Conservation (phyloP, 164 flowering plant genomes). For the Tinospora cordifolia region DNA sequence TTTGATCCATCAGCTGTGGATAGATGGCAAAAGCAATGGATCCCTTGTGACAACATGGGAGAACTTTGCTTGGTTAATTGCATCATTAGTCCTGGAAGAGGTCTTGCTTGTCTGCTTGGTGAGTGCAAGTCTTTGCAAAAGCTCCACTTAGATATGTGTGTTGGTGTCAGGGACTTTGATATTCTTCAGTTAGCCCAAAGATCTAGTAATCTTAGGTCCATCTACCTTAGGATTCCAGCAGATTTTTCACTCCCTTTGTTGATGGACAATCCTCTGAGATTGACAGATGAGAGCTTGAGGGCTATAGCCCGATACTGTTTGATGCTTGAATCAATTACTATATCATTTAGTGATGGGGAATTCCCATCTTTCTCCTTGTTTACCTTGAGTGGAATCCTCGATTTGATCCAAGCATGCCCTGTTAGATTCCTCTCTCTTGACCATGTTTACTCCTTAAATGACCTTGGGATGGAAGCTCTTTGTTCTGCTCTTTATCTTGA, state of each 20-base stretch:
- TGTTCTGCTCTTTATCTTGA: slow-evolving; percentile 55
- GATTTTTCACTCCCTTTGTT: slow-evolving; percentile 52
- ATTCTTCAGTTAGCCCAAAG: slow-evolving; percentile 44
- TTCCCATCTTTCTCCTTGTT: slow-evolving; percentile 67
- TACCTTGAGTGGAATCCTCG: slow-evolving; percentile 49
- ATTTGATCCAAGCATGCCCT: slow-evolving; percentile 50
- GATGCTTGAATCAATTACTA: slow-evolving; percentile 51
- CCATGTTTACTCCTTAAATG: slow-evolving; percentile 61
- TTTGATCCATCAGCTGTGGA: slow-evolving; percentile 54
- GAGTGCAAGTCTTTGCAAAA: slow-evolving; percentile 64
- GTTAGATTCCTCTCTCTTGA: slow-evolving; percentile 51
- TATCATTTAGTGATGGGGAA: slow-evolving; percentile 72
- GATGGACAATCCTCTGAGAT: slow-evolving; percentile 41
- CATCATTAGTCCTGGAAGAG: slow-evolving; percentile 66
- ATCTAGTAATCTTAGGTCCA: slow-evolving; percentile 48
- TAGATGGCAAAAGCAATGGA: slow-evolving; percentile 53
- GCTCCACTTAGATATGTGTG: slow-evolving; percentile 74
- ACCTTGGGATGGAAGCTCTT: slow-evolving; percentile 72
- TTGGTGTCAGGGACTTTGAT: slow-evolving; percentile 66
- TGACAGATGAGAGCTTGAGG: slow-evolving; percentile 63
- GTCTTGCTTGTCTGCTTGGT: slow-evolving; percentile 60
- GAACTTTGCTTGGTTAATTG: slow-evolving; percentile 72
- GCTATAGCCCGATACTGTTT: slow-evolving; percentile 59
- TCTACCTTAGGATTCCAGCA: slow-evolving; percentile 62
- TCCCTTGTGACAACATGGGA: slow-evolving; percentile 59